Percentiles rank a stretch among this genome's conserved stretches.
phyloP scores from a whole-genome alignment of 345 rosid genomes.

The Kernera saxatilis region DNA sequence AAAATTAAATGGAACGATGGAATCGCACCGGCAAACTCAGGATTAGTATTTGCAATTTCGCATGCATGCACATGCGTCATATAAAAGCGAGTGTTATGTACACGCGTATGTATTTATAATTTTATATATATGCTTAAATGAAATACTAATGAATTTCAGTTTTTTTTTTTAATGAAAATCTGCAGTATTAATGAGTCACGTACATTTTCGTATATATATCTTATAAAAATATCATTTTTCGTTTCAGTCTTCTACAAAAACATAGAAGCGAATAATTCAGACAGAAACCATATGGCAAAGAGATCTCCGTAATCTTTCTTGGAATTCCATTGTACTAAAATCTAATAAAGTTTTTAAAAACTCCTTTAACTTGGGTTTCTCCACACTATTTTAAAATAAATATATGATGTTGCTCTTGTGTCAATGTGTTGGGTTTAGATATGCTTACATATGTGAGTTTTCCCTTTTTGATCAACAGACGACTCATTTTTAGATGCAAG shows the following conservation, averaged over 20 bases:
- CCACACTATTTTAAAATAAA: neutral
- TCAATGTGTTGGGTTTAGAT: slow-evolving; percentile 4
- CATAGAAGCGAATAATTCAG: slow-evolving; percentile 19
- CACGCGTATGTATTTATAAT: neutral
- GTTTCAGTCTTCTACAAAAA: neutral
- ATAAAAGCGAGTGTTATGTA: slow-evolving; percentile 1
- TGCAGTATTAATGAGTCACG: neutral
- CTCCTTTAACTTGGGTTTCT: slow-evolving; percentile 14
- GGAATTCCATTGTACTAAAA: slow-evolving; percentile 11
- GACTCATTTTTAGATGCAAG: neutral
- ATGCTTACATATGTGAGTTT: neutral
- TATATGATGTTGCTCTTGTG: neutral
- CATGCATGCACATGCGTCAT: slow-evolving; percentile 17
- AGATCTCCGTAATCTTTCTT: slow-evolving; percentile 28
- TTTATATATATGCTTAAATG: neutral
- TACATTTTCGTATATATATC: neutral
- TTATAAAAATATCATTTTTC: neutral
- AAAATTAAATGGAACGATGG: neutral
- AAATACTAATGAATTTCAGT: neutral
- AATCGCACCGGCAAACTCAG: slow-evolving; percentile 2
- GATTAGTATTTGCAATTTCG: neutral
- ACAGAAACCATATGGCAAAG: slow-evolving; percentile 22
- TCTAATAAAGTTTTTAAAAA: neutral
- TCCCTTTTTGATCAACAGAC: neutral
- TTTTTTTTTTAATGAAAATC: neutral